phyloP scores from a whole-genome alignment of 1,284 basidiomycete species.

The Amylostereum areolatum region DNA sequence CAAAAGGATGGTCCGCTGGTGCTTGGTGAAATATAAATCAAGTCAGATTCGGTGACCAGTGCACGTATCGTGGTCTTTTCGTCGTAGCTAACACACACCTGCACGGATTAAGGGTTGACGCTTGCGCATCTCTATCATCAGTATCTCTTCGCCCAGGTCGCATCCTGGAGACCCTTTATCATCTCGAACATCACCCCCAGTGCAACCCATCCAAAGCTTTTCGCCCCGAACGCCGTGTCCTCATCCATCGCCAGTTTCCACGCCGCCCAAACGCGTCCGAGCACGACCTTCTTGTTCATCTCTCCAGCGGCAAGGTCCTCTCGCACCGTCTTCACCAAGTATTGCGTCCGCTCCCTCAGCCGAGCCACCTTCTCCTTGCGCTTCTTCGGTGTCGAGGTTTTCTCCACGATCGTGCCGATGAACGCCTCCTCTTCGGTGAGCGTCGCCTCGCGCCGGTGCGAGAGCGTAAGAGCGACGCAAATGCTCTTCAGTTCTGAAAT shows the following conservation, averaged over 20 bases:
- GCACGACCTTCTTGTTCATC: conserved; percentile 26
- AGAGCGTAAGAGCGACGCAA: conserved; percentile 13
- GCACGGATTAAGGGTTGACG: too few relatives aligned
- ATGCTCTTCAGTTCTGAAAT: conserved; percentile 16
- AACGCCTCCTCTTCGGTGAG: conserved; percentile 23
- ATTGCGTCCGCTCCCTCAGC: conserved; percentile 16
- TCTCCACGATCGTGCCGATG: conserved; percentile 21
- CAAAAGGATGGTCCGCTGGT: too few relatives aligned
- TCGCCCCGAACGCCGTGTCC: conserved; percentile 40
- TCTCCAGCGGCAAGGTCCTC: conserved; percentile 43
- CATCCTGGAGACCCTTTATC: conserved; percentile 26
- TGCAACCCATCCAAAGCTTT: conserved; percentile 55
- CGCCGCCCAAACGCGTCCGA: conserved; percentile 45
- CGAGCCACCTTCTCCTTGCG: conserved; percentile 16
- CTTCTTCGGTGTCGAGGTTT: conserved; percentile 15
- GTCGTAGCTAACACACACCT: too few relatives aligned
- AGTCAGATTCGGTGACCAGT: too few relatives aligned
- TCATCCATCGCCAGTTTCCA: conserved; percentile 36
- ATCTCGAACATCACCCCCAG: conserved; percentile 43
- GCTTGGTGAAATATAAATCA: too few relatives aligned
- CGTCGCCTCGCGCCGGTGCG: conserved; percentile 5
- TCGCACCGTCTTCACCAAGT: conserved; percentile 30
- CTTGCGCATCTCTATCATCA: too few relatives aligned
- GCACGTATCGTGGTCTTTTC: too few relatives aligned
- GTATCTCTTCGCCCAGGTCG: neutral